These are phyloP conservation scores for Barnettozyma populi DNA, from an alignment of 805 yeast genomes.

Conservation along the genomic window DNA sequence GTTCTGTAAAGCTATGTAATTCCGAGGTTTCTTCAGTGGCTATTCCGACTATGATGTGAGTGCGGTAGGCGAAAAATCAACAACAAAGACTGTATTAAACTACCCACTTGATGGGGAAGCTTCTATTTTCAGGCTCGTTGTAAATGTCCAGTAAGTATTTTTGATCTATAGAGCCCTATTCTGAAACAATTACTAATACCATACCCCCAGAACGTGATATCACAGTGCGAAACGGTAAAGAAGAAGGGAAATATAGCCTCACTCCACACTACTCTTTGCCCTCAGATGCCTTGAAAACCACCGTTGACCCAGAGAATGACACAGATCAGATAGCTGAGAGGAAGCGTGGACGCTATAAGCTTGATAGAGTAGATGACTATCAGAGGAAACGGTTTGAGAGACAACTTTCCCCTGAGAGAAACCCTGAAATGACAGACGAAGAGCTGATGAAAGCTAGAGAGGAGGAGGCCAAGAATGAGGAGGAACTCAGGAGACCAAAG, in stretches of 20 bases:
- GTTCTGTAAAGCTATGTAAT: no score
- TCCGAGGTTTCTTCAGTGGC: no score
- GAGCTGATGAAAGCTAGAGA: slow-evolving; percentile 38
- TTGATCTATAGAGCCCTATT: neutral
- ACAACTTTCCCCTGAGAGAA: slow-evolving; percentile 26
- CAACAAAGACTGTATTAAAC: no score
- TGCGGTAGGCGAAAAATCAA: no score
- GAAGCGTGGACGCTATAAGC: slow-evolving; percentile 24
- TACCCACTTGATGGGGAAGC: no score
- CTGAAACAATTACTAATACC: neutral
- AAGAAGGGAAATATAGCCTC: slow-evolving; percentile 18
- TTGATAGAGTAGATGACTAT: slow-evolving; percentile 41
- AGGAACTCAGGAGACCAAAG: slow-evolving; percentile 2
- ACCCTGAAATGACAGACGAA: slow-evolving; percentile 33
- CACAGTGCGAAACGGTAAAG: neutral
- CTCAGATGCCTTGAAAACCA: slow-evolving; percentile 26
- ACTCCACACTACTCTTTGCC: slow-evolving; percentile 39
- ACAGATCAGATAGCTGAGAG: slow-evolving; percentile 26
- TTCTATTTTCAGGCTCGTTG: neutral
- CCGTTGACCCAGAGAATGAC: slow-evolving; percentile 24
- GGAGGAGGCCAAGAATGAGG: slow-evolving; percentile 33
- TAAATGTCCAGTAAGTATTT: neutral
- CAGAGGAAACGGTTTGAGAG: slow-evolving; percentile 36
- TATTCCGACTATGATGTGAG: no score
- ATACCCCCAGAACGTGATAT: neutral